Percentiles rank a stretch among this genome's conserved stretches.
Evolutionary conservation across 2,329 filamentous ascomycete species (phyloP).

Genomic region (Penicillium sp.): DNA sequence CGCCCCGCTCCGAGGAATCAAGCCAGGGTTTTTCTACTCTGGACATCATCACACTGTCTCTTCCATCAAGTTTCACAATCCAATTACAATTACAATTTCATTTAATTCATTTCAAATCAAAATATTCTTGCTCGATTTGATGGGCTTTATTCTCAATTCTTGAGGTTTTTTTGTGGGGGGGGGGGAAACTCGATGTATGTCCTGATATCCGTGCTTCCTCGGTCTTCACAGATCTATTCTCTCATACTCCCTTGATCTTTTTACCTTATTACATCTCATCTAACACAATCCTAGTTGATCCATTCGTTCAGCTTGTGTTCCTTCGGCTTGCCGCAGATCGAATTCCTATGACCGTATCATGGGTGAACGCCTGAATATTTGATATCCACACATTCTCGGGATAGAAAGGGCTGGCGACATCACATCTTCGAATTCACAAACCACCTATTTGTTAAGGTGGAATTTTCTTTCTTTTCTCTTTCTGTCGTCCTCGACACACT

Average conservation of each 20-base stretch:
- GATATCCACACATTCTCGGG: constrained; percentile 18
- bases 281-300: constrained; percentile 4
- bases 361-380: constrained; percentile 24
- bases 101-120: not conserved
- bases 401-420: constrained; percentile 1
- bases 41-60: constrained; percentile 11
- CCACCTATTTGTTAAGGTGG: not conserved
- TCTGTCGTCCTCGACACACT: not conserved
- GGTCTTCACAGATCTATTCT: constrained; percentile 2
- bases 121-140: not conserved
- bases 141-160: not conserved
- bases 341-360: constrained; percentile 26
- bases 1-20: constrained; percentile 28
- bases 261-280: not conserved
- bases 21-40: constrained; percentile 16
- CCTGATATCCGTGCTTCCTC: constrained; percentile 9
- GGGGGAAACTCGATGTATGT: constrained; percentile 13
- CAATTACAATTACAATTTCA: constrained; percentile 4
- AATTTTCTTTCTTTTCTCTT: not conserved
- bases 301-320: constrained; percentile 1
- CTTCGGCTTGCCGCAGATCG: constrained; percentile 7
- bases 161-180: constrained; percentile 1
- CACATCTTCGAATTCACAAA: not conserved
- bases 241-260: constrained; percentile 1
- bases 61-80: constrained; percentile 13